Evolutionary conservation across 169 alveolate genomes (phyloP), one percentile per base, ranked within the genome.

Genomic region (Toxoplasma gondii): DNA sequence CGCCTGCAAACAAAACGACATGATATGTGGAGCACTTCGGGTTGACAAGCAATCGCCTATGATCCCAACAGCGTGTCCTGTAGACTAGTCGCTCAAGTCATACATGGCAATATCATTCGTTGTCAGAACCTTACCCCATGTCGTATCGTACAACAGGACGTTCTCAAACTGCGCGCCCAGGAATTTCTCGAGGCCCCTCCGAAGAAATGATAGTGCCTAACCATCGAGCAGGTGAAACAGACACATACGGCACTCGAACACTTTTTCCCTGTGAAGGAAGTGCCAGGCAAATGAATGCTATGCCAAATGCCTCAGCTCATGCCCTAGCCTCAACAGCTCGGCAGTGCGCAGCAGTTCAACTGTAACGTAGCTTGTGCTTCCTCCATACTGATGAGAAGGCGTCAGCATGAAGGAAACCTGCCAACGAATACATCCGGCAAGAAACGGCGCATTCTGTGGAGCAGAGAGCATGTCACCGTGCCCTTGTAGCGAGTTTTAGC

Each of bases 81-180:
- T 17, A 49, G 22, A 49, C 27, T 9, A 12, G 58, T 9, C 27
- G 58, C 58, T 49, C 58, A 69, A 69, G 0, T 19, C n/a, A 69
- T n/a, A n/a, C n/a, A 19, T n/a, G 81, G 78, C 34, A 24, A 29
- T 31, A 0, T 64, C 36, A 24, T 24, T 64, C 34, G 24, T 64
- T 19, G 36, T 24, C 78, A 24, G 34, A 7, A 38, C 31, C 86
- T 88, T 54, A 88, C 93, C 93, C 74, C 74, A 67, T 4, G 93
- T 88, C 67, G 93, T 49, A 38, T 88, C 93, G 67, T 88, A 88
- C 24, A 88, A 41, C 36, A 88, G 93, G 39, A 88, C 86, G 67
- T 88, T 88, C 29, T 88, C 93, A 34, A 88, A 88, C 43, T 67
- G 93, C 10, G 67, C 83, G 41, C 78, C 74, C 9, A 88, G 84